Evolutionary conservation across 176 grass and related monocot species (phyloP).

Genomic region (Raddia distichophylla): DNA sequence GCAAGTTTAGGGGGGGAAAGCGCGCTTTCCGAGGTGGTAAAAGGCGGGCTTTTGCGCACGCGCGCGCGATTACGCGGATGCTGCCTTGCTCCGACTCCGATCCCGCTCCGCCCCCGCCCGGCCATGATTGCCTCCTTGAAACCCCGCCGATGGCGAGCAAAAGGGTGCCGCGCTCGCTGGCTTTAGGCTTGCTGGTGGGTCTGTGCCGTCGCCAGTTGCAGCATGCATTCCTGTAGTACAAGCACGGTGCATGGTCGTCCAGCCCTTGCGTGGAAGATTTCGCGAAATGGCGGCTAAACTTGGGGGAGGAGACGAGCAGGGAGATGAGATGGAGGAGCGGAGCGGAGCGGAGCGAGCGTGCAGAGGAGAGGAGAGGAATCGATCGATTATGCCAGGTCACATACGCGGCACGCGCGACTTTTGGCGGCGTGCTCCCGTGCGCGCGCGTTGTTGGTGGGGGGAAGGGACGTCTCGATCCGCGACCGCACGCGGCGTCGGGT

Average conservation of each 20-base stretch:
- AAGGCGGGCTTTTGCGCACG: slow-evolving; percentile 43
- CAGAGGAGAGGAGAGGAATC: too few relatives aligned
- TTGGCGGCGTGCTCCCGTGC: background rate
- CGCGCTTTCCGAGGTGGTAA: slow-evolving; percentile 39
- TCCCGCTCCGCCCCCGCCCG: background rate
- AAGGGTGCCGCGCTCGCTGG: too few relatives aligned
- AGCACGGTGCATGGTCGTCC: background rate
- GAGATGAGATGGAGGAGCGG: too few relatives aligned
- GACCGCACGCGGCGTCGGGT: background rate
- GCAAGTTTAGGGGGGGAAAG: slow-evolving; percentile 37
- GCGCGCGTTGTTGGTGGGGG: background rate
- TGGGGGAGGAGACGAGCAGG: background rate
- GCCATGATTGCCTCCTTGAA: slow-evolving; percentile 50
- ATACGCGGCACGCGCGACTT: background rate
- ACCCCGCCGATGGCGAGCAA: background rate
- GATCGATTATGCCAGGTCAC: background rate
- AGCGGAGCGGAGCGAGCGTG: too few relatives aligned
- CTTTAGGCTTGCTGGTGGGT: background rate
- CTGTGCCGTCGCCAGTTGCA: background rate
- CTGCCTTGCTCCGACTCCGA: background rate
- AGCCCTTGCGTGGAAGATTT: too few relatives aligned
- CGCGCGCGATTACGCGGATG: slow-evolving; percentile 38
- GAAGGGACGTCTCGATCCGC: background rate
- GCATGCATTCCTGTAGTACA: background rate
- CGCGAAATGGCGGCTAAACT: background rate